Percentiles rank a stretch among this genome's conserved stretches.
Evolutionary conservation across 2,329 filamentous ascomycete species (phyloP).

Genomic region (Exserohilum rostratum): DNA sequence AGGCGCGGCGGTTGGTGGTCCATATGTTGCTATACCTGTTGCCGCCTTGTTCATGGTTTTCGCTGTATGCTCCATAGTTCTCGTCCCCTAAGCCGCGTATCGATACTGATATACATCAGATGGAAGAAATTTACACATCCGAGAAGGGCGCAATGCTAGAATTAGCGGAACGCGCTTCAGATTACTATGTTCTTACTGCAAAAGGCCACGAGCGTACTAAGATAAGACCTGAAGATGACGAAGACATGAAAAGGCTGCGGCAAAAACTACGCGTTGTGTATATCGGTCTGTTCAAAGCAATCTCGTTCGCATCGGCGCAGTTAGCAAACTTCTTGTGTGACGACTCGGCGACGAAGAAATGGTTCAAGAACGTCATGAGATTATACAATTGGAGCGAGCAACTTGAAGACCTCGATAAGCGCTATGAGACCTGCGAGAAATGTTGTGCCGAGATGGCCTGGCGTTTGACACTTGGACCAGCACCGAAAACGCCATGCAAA

Average conservation of each 20-base stretch:
- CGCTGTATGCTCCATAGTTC: constrained; percentile 14
- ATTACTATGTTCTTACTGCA: constrained; percentile 20
- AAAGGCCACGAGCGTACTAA: constrained; percentile 17
- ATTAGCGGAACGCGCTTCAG: constrained; percentile 16
- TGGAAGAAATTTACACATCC: constrained; percentile 19
- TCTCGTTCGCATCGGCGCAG: constrained; percentile 22
- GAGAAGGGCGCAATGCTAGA: constrained; percentile 21
- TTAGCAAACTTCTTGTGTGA: constrained; percentile 18
- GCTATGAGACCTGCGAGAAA: constrained; percentile 7
- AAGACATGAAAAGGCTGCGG: constrained; percentile 19
- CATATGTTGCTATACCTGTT: constrained; percentile 24
- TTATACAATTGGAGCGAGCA: constrained; percentile 27
- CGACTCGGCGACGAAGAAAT: constrained; percentile 11
- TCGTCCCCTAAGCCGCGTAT: background rate
- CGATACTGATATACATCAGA: background rate
- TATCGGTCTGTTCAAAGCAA: constrained; percentile 18
- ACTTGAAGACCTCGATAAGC: constrained; percentile 16
- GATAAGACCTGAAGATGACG: constrained; percentile 10
- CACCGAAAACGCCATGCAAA: background rate
- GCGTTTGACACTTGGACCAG: constrained; percentile 1
- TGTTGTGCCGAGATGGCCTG: constrained; percentile 14
- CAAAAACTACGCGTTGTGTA: constrained; percentile 18
- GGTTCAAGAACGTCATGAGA: constrained; percentile 20
- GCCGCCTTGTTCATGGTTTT: constrained; percentile 25
- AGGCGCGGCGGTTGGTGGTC: constrained; percentile 21